phyloP scores from a whole-genome alignment of 2,329 filamentous ascomycete species.

The Teratosphaeria nubilosa region DNA sequence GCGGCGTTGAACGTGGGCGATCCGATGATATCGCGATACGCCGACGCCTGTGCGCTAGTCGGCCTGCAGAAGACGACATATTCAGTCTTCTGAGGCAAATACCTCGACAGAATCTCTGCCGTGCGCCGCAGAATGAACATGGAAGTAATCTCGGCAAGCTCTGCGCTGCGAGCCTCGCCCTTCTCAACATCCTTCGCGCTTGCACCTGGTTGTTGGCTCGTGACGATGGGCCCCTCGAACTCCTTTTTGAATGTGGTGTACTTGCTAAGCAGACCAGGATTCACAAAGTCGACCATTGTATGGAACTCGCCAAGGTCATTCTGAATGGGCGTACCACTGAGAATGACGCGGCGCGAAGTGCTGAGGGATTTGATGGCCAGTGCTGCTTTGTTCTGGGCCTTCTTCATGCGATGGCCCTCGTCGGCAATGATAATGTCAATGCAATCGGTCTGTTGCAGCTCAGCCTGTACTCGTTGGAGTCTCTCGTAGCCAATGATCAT shows the following conservation, averaged over 20 bases:
- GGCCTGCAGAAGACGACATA: slow-evolving; percentile 58
- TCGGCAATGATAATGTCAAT: slow-evolving; percentile 64
- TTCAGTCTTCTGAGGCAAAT: slow-evolving; percentile 57
- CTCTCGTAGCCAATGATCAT: slow-evolving; percentile 69
- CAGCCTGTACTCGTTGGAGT: slow-evolving; percentile 54
- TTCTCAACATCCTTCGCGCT: slow-evolving; percentile 52
- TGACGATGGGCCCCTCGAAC: slow-evolving; percentile 55
- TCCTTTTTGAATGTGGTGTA: slow-evolving; percentile 53
- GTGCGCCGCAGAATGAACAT: slow-evolving; percentile 58
- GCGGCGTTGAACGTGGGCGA: slow-evolving; percentile 54
- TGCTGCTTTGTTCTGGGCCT: slow-evolving; percentile 58
- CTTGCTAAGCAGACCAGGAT: slow-evolving; percentile 53
- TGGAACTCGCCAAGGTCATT: slow-evolving; percentile 60
- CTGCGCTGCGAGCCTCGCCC: slow-evolving; percentile 51
- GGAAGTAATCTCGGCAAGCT: slow-evolving; percentile 50
- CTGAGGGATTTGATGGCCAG: slow-evolving; percentile 55
- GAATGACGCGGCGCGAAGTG: slow-evolving; percentile 50
- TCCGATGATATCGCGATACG: slow-evolving; percentile 54
- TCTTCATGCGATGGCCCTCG: slow-evolving; percentile 59
- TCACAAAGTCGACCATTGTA: slow-evolving; percentile 59
- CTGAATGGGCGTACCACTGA: slow-evolving; percentile 59
- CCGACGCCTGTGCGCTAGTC: slow-evolving; percentile 48
- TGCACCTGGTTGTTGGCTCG: slow-evolving; percentile 54
- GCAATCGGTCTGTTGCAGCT: slow-evolving; percentile 50
- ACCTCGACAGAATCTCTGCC: slow-evolving; percentile 55